Conservation (phyloP, 345 rosid species). For the Pugionium cornutum region DNA sequence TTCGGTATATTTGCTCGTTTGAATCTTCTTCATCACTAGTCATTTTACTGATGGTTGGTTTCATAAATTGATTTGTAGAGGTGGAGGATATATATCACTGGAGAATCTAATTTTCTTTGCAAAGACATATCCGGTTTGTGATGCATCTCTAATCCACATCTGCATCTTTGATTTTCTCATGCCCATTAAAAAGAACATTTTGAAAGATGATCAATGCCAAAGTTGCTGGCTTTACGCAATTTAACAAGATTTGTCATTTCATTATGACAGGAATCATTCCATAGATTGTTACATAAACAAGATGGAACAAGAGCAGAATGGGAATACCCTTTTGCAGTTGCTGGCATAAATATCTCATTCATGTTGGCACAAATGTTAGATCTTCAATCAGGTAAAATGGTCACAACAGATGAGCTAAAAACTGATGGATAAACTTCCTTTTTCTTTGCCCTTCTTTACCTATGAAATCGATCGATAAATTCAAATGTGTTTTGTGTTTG, state of each 20-base stretch:
- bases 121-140: constrained; percentile 73
- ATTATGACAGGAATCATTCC: constrained; percentile 66
- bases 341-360: constrained; percentile 95
- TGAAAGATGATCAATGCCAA: not conserved
- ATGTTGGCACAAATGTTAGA: constrained; percentile 85
- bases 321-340: constrained; percentile 99
- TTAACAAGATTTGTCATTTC: constrained; percentile 17
- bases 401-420: too few relatives aligned
- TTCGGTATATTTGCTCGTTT: constrained; percentile 56
- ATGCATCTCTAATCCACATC: constrained; percentile 22
- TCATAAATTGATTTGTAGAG: constrained; percentile 50
- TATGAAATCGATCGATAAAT: not conserved
- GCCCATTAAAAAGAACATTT: not conserved
- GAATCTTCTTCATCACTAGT: not conserved
- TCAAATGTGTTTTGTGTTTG: not conserved
- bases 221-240: not conserved
- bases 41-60: constrained; percentile 17
- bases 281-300: constrained; percentile 71
- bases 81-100: constrained; percentile 90
- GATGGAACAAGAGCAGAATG: constrained; percentile 89
- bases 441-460: not conserved
- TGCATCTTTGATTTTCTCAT: not conserved
- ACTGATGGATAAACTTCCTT: too few relatives aligned
- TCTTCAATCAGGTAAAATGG: constrained; percentile 66
- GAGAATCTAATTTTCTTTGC: constrained; percentile 93